Conservation (phyloP, 2,329 filamentous ascomycete species). For the Scedosporium minutisporum region DNA sequence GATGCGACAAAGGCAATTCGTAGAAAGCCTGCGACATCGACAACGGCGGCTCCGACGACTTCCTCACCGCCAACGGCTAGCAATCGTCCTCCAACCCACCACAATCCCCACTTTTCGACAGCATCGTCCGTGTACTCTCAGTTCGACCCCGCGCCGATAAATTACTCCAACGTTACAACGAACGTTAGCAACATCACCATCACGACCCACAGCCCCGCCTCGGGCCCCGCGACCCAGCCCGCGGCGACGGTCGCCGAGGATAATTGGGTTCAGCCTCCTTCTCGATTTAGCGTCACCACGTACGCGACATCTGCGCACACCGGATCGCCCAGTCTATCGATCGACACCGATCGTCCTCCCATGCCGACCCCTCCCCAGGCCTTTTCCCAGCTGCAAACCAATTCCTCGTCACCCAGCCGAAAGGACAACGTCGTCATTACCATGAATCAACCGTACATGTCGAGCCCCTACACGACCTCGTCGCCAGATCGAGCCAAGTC, state of each 20-base stretch:
- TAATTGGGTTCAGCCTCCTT: conserved; percentile 40
- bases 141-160: background rate
- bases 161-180: background rate
- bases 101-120: conserved; percentile 20
- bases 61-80: conserved; percentile 9
- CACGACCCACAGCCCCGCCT: background rate
- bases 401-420: conserved; percentile 2
- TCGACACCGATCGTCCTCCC: conserved; percentile 25
- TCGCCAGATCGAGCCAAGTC: background rate
- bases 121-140: conserved; percentile 26
- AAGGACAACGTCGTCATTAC: conserved; percentile 22
- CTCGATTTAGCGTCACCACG: conserved; percentile 56
- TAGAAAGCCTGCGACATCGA: conserved; percentile 33
- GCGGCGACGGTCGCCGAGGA: background rate
- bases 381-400: conserved; percentile 4
- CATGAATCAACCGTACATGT: conserved; percentile 24
- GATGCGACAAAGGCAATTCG: conserved; percentile 26
- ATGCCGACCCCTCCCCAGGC: conserved; percentile 25
- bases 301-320: conserved; percentile 42
- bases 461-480: conserved; percentile 13
- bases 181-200: background rate
- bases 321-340: conserved; percentile 28
- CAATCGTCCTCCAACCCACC: conserved; percentile 12
- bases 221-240: background rate
- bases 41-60: conserved; percentile 11